Evolutionary conservation across 495 filamentous ascomycete species (phyloP), one percentile per base, ranked within the genome.

Genomic region (Tuber melanosporum): DNA sequence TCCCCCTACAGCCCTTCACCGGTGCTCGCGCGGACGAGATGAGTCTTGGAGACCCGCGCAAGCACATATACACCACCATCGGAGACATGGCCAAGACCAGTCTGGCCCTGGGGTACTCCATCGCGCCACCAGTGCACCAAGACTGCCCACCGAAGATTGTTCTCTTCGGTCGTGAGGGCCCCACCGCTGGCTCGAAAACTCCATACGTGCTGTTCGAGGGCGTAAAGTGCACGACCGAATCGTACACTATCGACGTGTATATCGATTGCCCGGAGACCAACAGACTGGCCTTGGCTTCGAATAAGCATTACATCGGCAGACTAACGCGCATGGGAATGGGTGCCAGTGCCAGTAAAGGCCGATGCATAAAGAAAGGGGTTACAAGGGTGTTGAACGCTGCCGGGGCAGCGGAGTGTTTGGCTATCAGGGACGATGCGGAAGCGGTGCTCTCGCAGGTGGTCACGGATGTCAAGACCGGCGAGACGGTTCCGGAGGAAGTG

Each of bases 401-500:
- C 7, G 39, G n/a, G 19, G 45, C 43, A 22, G 26, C 47, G 47
- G 45, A 70, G 19, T 6, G 73, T 20, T 22, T 52, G 22, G 36
- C 22, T n/a, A 75, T 47, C 44, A n/a, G 26, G 46, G 72, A 57
- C 14, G 73, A 74, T 52, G 44, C 42, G 5, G 72, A 76, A 19
- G 72, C 71, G 71, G 73, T 46, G 32, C 79, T 78, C 44, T 75
- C 22, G 26, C 69, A 71, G 52, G 62, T 74, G 42, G 57, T 69
- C 47, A 57, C 41, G 0, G 70, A 72, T 46, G 36, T 72, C 47
- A 47, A 70, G 39, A 74, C 44, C 14, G 71, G 71, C 4, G 71
- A 74, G 47, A 49, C 73, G 14, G 82, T 79, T 47, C 73, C 78
- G 19, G 81, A 79, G 57, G 78, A 82, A 46, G 79, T 79, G 46